Evolutionary conservation across 1,284 basidiomycete genomes (phyloP).

Genomic region (Exobasidium rhododendri): DNA sequence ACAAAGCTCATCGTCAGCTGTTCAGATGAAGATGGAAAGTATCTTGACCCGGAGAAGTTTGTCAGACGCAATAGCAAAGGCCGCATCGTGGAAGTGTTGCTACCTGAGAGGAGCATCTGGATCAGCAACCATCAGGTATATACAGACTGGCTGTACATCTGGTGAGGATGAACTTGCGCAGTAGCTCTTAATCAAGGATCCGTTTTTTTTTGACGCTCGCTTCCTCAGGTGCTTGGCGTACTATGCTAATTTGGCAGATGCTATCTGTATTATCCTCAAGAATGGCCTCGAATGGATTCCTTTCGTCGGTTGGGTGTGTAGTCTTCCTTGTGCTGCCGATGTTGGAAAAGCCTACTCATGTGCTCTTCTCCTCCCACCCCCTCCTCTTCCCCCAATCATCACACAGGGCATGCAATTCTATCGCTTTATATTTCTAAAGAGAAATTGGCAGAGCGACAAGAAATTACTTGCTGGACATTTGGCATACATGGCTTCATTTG

Average conservation of each 20-base stretch:
- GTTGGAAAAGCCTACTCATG: not conserved
- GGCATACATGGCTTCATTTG: slow-evolving; percentile 18
- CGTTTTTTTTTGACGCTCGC: too few relatives aligned
- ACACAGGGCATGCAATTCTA: slow-evolving; percentile 44
- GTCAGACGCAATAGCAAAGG: slow-evolving; percentile 29
- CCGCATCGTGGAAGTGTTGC: slow-evolving; percentile 21
- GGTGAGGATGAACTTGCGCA: slow-evolving; percentile 21
- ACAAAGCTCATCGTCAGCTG: slow-evolving; percentile 38
- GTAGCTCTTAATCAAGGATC: too few relatives aligned
- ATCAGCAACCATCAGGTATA: slow-evolving; percentile 48
- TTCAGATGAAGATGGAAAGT: slow-evolving; percentile 31
- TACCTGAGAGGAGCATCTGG: slow-evolving; percentile 33
- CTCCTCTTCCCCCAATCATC: not conserved
- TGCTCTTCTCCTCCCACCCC: slow-evolving; percentile 4
- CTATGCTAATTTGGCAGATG: slow-evolving; percentile 35
- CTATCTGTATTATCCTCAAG: slow-evolving; percentile 44
- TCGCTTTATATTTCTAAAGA: slow-evolving; percentile 43
- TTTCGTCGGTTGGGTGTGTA: slow-evolving; percentile 30
- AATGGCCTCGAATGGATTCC: slow-evolving; percentile 41
- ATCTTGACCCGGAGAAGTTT: slow-evolving; percentile 33
- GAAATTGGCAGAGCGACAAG: slow-evolving; percentile 39
- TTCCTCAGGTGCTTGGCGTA: slow-evolving; percentile 32
- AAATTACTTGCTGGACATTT: slow-evolving; percentile 31
- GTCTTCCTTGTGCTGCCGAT: not conserved
- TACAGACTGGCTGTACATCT: slow-evolving; percentile 50